phyloP scores from a whole-genome alignment of 1,284 basidiomycete species.

The Trametes versicolor region DNA sequence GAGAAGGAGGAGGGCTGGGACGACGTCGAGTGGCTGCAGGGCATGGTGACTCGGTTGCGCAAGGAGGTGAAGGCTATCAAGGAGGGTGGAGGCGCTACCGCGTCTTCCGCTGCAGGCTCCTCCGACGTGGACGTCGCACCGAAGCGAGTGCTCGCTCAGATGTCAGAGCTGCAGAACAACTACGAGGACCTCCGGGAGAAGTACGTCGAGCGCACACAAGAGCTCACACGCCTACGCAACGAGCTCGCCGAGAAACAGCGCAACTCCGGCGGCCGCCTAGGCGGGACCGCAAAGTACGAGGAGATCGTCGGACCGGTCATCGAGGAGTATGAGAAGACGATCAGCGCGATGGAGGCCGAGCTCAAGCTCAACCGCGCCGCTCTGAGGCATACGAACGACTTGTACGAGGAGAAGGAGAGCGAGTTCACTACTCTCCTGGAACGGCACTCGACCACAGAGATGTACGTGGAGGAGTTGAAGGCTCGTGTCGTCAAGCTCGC shows the following conservation, averaged over 20 bases:
- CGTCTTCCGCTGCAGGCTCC: constrained; percentile 29
- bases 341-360: constrained; percentile 94
- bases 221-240: constrained; percentile 80
- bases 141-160: constrained; percentile 79
- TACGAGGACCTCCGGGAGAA: constrained; percentile 87
- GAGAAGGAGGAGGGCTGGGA: constrained; percentile 99
- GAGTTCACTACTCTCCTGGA: constrained; percentile 75
- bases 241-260: constrained; percentile 82
- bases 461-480: constrained; percentile 89
- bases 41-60: constrained; percentile 83
- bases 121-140: constrained; percentile 60
- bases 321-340: constrained; percentile 98
- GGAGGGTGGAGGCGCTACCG: constrained; percentile 59
- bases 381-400: constrained; percentile 88
- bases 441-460: constrained; percentile 81
- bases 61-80: constrained; percentile 87
- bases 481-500: constrained; percentile 82
- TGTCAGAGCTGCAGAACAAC: constrained; percentile 82
- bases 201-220: constrained; percentile 87
- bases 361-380: constrained; percentile 91
- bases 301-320: constrained; percentile 98
- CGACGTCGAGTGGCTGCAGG: constrained; percentile 96
- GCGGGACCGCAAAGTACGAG: constrained; percentile 87
- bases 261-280: constrained; percentile 62
- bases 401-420: constrained; percentile 90